A percentile compares a stretch with the other conserved stretches of the same genome.
Conservation (phyloP, 352 stramenopile species). For the Albugo laibachii region DNA sequence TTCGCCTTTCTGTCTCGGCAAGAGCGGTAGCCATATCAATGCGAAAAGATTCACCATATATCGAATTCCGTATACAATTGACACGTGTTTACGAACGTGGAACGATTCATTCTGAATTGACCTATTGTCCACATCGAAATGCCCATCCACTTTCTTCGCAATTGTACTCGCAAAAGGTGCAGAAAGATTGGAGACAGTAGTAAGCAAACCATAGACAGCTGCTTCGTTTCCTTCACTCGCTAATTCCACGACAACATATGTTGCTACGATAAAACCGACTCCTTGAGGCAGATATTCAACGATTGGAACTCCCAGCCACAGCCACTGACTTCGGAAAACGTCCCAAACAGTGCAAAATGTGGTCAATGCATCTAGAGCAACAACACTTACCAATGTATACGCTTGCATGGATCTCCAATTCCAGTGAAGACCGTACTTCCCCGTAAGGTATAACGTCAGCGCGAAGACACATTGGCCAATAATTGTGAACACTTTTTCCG, state of each 20-base stretch:
- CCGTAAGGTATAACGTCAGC: slow-evolving; percentile 7
- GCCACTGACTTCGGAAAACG: slow-evolving; percentile 29
- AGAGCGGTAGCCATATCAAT: slow-evolving; percentile 24
- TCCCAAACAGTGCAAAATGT: slow-evolving; percentile 29
- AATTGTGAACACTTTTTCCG: slow-evolving; percentile 11
- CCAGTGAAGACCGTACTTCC: slow-evolving; percentile 13
- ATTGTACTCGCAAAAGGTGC: slow-evolving; percentile 29
- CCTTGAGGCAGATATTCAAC: slow-evolving; percentile 18
- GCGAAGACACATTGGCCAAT: slow-evolving; percentile 6
- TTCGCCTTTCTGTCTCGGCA: slow-evolving; percentile 27
- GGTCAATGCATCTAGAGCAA: slow-evolving; percentile 21
- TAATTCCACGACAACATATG: slow-evolving; percentile 23
- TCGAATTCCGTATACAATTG: too few relatives aligned
- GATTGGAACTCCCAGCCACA: slow-evolving; percentile 28
- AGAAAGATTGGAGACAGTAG: slow-evolving; percentile 39
- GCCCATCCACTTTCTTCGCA: slow-evolving; percentile 28
- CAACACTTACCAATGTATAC: slow-evolving; percentile 9
- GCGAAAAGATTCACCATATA: slow-evolving; percentile 22
- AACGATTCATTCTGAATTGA: slow-evolving; percentile 24
- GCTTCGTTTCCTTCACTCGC: slow-evolving; percentile 31
- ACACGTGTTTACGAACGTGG: background rate
- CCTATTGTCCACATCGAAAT: slow-evolving; percentile 34
- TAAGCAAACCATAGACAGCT: slow-evolving; percentile 37
- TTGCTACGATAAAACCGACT: slow-evolving; percentile 27
- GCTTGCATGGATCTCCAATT: slow-evolving; percentile 14